phyloP scores from a whole-genome alignment of 768 basidiomycete genomes.

The Macrocybe gigantea region DNA sequence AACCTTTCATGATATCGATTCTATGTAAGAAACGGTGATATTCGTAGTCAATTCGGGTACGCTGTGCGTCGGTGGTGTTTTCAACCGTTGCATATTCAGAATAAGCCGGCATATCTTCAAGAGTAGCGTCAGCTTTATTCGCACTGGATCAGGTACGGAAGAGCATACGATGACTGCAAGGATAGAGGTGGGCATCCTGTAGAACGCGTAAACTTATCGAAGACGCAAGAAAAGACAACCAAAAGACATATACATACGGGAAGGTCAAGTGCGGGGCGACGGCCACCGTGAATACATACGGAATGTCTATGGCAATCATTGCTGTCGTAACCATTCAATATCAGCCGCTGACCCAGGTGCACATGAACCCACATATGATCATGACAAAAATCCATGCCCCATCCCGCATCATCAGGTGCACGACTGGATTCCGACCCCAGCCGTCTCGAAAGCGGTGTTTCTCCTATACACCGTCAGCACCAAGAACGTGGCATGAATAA shows the following conservation, averaged over 20 bases:
- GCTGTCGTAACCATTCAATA: not conserved
- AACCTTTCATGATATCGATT: no score
- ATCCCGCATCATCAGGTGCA: constrained; percentile 7
- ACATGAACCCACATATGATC: constrained; percentile 2
- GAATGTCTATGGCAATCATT: not conserved
- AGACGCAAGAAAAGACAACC: not conserved
- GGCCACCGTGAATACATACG: not conserved
- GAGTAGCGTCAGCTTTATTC: no score
- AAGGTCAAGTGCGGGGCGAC: not conserved
- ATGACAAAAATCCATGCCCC: constrained; percentile 6
- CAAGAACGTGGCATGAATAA: constrained; percentile 1
- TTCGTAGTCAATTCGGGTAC: no score
- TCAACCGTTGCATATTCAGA: no score
- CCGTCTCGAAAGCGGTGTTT: constrained; percentile 2
- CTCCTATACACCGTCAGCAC: constrained; percentile 5
- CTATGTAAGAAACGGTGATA: no score
- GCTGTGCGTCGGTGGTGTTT: no score
- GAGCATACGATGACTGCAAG: no score
- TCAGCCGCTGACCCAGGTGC: not conserved
- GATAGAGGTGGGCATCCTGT: no score
- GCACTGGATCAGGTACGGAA: no score
- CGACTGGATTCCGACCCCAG: not conserved
- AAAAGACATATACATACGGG: not conserved
- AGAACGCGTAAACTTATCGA: no score
- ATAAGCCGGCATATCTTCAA: no score